Conservation (phyloP, 2,329 filamentous ascomycete species). For the Phaeosphaeria sp. region DNA sequence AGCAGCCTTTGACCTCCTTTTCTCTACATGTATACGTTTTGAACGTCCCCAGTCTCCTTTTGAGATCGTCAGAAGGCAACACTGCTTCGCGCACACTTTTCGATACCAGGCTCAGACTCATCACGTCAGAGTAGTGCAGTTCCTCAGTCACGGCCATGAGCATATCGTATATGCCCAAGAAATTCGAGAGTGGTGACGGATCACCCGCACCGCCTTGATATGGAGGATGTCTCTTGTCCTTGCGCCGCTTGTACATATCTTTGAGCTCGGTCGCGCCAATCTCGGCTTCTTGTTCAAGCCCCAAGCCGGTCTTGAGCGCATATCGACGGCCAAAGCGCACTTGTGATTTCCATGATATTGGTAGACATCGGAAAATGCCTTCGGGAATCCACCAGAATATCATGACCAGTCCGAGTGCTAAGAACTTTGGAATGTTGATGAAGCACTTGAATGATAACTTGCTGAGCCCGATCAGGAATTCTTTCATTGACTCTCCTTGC, state of each 20-base stretch:
- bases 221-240: neutral
- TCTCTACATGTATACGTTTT: constrained; percentile 27
- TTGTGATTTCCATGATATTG: constrained; percentile 18
- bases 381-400: constrained; percentile 14
- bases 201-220: constrained; percentile 7
- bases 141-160: constrained; percentile 31
- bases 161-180: constrained; percentile 40
- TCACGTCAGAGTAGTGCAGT: constrained; percentile 37
- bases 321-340: constrained; percentile 24
- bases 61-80: constrained; percentile 25
- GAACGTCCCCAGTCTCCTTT: constrained; percentile 22
- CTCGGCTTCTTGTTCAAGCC: constrained; percentile 16
- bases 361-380: constrained; percentile 26
- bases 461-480: neutral
- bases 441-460: neutral
- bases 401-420: constrained; percentile 1
- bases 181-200: constrained; percentile 24
- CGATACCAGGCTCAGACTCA: constrained; percentile 31
- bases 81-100: constrained; percentile 31
- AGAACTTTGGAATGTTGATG: constrained; percentile 1
- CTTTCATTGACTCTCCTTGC: constrained; percentile 1
- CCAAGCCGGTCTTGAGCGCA: constrained; percentile 20
- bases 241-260: neutral
- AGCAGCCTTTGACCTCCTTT: constrained; percentile 20
- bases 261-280: constrained; percentile 15